Conservation (phyloP, 139 green algal genomes). For the Chlamydomonas applanata region DNA sequence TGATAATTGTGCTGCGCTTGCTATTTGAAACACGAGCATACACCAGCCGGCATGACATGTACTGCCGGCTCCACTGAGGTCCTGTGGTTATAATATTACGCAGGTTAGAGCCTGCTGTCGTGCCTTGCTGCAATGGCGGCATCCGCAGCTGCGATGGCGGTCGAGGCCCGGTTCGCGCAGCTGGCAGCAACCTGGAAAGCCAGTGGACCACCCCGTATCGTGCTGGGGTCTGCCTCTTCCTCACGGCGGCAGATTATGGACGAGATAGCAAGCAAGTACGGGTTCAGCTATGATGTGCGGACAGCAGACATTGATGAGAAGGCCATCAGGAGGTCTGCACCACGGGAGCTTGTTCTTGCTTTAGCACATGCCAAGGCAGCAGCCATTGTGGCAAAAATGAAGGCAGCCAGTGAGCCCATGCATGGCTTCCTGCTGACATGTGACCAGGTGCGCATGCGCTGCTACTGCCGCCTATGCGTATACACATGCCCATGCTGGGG, state of each 20-base stretch:
- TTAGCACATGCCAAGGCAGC: slow-evolving; percentile 76
- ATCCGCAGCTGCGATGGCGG: too few species aligned
- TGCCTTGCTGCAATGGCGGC: too few species aligned
- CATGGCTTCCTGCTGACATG: slow-evolving; percentile 61
- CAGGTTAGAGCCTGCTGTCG: too few species aligned
- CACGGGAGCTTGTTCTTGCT: slow-evolving; percentile 59
- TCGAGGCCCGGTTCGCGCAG: too few species aligned
- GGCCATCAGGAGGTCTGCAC: slow-evolving; percentile 56
- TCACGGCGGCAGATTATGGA: slow-evolving; percentile 33
- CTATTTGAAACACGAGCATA: too few species aligned
- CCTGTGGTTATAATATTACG: too few species aligned
- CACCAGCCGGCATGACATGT: too few species aligned
- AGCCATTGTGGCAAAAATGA: slow-evolving; percentile 51
- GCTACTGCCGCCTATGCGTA: too few species aligned
- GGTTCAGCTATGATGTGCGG: slow-evolving; percentile 51
- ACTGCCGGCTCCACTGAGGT: too few species aligned
- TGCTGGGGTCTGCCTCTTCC: slow-evolving; percentile 29
- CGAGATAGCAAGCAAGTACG: slow-evolving; percentile 20
- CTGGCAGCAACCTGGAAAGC: too few species aligned
- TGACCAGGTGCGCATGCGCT: slow-evolving; percentile 43
- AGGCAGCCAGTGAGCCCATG: neutral
- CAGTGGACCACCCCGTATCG: slow-evolving; percentile 18
- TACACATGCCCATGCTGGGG: too few species aligned
- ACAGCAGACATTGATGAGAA: slow-evolving; percentile 85
- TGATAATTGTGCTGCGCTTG: too few species aligned